Conservation (phyloP, 2,329 filamentous ascomycete genomes). For the Fusarium anguioides region DNA sequence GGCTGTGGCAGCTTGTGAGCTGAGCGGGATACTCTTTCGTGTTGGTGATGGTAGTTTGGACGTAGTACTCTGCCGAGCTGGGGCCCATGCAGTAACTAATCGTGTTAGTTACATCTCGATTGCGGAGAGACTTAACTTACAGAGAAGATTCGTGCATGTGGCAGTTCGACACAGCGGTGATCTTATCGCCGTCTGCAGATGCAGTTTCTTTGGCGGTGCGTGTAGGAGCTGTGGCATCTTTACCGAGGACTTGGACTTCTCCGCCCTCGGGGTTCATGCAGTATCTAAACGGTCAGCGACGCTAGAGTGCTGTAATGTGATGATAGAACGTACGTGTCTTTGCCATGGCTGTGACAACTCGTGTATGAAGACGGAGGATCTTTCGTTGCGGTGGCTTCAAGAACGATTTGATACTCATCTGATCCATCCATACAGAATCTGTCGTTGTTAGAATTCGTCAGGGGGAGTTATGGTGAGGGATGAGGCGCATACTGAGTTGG, state of each 20-base stretch:
- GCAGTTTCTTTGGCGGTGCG: constrained; percentile 27
- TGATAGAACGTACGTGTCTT: constrained; percentile 27
- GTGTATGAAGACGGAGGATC: constrained; percentile 41
- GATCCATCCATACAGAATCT: constrained; percentile 40
- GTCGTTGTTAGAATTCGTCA: not conserved
- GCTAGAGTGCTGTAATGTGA: accelerated
- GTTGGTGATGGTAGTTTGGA: constrained; percentile 61
- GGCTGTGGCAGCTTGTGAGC: constrained; percentile 73
- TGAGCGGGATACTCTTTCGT: constrained; percentile 67
- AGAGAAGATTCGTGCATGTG: constrained; percentile 54
- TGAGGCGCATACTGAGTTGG: constrained; percentile 23
- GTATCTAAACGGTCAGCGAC: constrained; percentile 23
- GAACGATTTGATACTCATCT: constrained; percentile 39
- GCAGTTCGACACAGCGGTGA: constrained; percentile 54
- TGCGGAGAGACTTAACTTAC: constrained; percentile 41
- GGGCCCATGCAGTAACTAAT: constrained; percentile 55
- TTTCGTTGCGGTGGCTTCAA: constrained; percentile 30
- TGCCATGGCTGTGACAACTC: constrained; percentile 39
- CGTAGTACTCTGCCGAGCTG: constrained; percentile 54
- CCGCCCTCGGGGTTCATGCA: constrained; percentile 43
- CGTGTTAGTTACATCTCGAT: not conserved
- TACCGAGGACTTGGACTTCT: constrained; percentile 39
- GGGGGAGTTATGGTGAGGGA: accelerated
- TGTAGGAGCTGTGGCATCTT: constrained; percentile 16
- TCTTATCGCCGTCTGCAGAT: constrained; percentile 12